These are phyloP conservation scores for Candida hungchunana DNA, from an alignment of 805 yeast genomes.

Conservation along the genomic window DNA sequence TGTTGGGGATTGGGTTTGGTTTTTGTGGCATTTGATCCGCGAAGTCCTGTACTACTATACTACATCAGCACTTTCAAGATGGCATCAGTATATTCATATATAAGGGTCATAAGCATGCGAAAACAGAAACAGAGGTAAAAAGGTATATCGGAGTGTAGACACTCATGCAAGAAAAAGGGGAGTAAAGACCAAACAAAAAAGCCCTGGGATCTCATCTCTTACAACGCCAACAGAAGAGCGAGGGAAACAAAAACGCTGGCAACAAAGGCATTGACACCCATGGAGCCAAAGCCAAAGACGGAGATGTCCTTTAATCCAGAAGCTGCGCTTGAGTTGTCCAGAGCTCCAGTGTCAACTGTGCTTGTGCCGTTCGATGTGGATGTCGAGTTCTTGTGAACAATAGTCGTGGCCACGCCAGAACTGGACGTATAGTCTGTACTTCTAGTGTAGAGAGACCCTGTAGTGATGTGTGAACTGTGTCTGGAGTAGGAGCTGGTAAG, in stretches of 20 bases:
- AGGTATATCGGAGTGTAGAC: too few relatives aligned
- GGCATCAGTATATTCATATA: too few relatives aligned
- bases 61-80: too few relatives aligned
- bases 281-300: conserved; percentile 7
- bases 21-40: too few relatives aligned
- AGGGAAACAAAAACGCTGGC: conserved; percentile 4
- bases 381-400: not conserved
- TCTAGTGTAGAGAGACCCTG: conserved; percentile 6
- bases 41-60: too few relatives aligned
- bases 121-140: too few relatives aligned
- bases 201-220: too few relatives aligned
- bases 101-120: too few relatives aligned
- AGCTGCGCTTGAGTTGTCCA: conserved; percentile 12
- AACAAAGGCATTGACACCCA: conserved; percentile 9
- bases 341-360: conserved; percentile 5
- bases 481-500: conserved; percentile 11
- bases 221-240: conserved; percentile 6
- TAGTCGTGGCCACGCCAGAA: conserved; percentile 1
- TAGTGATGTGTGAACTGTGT: conserved; percentile 9
- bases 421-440: conserved; percentile 1
- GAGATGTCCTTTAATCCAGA: conserved; percentile 3
- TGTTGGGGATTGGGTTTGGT: too few relatives aligned
- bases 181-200: too few relatives aligned
- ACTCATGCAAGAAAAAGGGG: too few relatives aligned
- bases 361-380: conserved; percentile 2